phyloP scores from a whole-genome alignment of 352 stramenopile species.

The Phytopythium chamaehyphon region DNA sequence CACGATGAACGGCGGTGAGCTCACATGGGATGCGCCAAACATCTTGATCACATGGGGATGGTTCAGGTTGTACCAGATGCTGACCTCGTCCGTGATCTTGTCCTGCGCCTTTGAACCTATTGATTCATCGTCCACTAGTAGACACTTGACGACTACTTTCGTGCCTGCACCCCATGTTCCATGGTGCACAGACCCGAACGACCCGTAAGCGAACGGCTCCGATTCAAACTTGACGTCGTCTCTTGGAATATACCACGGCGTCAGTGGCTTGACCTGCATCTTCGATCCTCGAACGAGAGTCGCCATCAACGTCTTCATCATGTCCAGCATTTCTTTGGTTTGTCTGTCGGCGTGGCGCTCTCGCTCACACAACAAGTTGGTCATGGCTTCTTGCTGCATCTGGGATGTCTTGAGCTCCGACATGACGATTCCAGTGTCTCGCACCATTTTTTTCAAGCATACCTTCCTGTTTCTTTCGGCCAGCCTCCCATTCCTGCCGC shows the following conservation, averaged over 20 bases:
- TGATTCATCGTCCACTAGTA: constrained; percentile 4
- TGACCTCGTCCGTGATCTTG: constrained; percentile 14
- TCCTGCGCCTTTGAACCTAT: background rate
- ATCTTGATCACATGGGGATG: constrained; percentile 22
- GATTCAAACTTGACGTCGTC: constrained; percentile 11
- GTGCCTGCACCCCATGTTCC: constrained; percentile 10
- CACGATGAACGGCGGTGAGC: constrained; percentile 19
- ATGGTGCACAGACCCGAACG: constrained; percentile 11
- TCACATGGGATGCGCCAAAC: constrained; percentile 17
- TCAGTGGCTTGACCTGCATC: constrained; percentile 10
- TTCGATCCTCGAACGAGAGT: constrained; percentile 7
- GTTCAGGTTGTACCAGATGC: constrained; percentile 14
- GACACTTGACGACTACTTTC: constrained; percentile 23
- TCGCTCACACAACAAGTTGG: constrained; percentile 15
- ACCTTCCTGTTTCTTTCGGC: constrained; percentile 2
- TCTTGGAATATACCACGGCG: constrained; percentile 1
- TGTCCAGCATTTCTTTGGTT: constrained; percentile 7
- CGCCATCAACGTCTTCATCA: background rate
- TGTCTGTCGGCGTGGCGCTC: constrained; percentile 15
- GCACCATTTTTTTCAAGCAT: constrained; percentile 6
- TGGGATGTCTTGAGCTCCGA: constrained; percentile 16
- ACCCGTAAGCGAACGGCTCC: constrained; percentile 9
- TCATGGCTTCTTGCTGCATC: constrained; percentile 15
- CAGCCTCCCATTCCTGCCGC: constrained; percentile 13
- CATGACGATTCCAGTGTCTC: constrained; percentile 17